Conservation (phyloP, 179 eudicot species). For the Camellia oleifera region DNA sequence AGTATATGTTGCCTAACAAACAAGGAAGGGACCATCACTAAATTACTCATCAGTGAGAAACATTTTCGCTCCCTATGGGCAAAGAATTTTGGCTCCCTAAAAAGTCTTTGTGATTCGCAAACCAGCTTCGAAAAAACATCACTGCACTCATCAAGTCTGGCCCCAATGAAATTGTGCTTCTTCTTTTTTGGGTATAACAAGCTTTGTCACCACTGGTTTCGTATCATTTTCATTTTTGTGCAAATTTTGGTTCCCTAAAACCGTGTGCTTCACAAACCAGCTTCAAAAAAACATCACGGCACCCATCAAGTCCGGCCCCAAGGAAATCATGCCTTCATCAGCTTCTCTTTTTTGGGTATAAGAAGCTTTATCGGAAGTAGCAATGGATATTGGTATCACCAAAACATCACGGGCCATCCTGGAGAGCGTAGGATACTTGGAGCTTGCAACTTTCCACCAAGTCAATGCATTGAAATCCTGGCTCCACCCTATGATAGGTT, state of each 20-base stretch:
- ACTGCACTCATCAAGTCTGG: too few relatives aligned
- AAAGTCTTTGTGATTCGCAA: too few relatives aligned
- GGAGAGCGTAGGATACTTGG: constrained; percentile 31
- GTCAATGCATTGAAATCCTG: constrained; percentile 23
- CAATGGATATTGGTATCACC: constrained; percentile 33
- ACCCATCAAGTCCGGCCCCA: constrained; percentile 22
- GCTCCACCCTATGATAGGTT: constrained; percentile 27
- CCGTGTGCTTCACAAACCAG: constrained; percentile 17
- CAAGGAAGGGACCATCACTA: background rate
- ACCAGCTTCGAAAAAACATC: too few relatives aligned
- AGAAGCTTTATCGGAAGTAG: constrained; percentile 27
- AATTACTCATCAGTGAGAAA: too few relatives aligned
- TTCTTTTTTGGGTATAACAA: too few relatives aligned
- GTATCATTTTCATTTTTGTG: too few relatives aligned
- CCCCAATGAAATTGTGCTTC: too few relatives aligned
- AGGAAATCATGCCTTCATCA: background rate
- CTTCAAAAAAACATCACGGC: constrained; percentile 31
- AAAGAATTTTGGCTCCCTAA: too few relatives aligned
- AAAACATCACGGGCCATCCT: constrained; percentile 39
- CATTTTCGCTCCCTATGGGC: too few relatives aligned
- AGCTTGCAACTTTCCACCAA: constrained; percentile 36
- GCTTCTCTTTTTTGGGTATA: constrained; percentile 19
- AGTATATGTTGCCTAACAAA: background rate
- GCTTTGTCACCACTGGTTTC: too few relatives aligned
- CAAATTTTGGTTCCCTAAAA: too few relatives aligned